These are phyloP conservation scores for Acer saccharum DNA, from an alignment of 345 rosid species.

Conservation along the genomic window DNA sequence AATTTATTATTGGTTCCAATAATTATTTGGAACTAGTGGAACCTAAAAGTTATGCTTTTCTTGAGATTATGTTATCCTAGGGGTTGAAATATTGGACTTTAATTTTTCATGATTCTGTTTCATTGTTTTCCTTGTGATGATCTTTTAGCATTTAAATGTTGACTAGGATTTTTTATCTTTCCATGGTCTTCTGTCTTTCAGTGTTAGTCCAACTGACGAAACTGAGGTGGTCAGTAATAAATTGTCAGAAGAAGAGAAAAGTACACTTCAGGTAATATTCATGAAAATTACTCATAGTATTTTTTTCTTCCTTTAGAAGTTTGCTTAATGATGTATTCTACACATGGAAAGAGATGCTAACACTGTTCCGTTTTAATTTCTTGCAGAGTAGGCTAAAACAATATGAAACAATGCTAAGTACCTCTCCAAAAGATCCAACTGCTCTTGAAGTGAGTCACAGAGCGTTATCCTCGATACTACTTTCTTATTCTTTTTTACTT, in stretches of 20 bases:
- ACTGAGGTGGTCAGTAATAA: conserved; percentile 48
- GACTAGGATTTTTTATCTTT: conserved; percentile 9
- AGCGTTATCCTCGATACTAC: neutral
- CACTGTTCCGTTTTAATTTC: conserved; percentile 12
- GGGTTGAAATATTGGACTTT: neutral
- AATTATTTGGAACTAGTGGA: neutral
- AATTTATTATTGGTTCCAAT: neutral
- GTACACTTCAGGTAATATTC: conserved; percentile 62
- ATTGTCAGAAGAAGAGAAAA: conserved; percentile 75
- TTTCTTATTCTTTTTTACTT: neutral
- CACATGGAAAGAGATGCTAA: conserved; percentile 7
- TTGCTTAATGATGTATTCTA: neutral
- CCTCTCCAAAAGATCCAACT: conserved; percentile 65
- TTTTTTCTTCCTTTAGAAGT: neutral
- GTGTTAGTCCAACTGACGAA: conserved; percentile 56
- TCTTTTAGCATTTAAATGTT: conserved; percentile 4
- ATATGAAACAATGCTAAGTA: conserved; percentile 59
- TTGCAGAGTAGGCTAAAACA: conserved; percentile 77
- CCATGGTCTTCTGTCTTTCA: conserved; percentile 29
- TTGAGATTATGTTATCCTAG: neutral
- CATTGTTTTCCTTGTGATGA: neutral
- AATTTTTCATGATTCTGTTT: neutral
- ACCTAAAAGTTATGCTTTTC: neutral
- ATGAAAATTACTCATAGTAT: neutral
- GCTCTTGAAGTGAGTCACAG: conserved; percentile 79